Evolutionary conservation across 2,329 filamentous ascomycete species (phyloP).

Genomic region (Cordyceps javanica): DNA sequence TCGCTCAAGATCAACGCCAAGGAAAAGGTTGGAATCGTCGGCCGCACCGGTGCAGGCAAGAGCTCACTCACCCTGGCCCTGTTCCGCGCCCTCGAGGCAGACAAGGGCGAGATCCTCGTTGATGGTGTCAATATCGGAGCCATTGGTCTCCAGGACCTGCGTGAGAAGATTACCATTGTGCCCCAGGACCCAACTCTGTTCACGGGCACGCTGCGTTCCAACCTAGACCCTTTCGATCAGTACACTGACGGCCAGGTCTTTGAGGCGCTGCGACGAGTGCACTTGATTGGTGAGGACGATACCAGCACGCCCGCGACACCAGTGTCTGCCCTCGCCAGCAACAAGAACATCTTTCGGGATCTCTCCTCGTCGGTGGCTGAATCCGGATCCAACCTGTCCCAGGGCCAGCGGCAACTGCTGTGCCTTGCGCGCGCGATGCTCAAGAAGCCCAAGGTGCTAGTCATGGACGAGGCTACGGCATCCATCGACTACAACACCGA

Average conservation of each 20-base stretch:
- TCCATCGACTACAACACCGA: constrained; percentile 97
- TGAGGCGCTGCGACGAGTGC: constrained; percentile 76
- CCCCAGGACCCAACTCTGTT: constrained; percentile 96
- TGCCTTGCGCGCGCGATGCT: constrained; percentile 90
- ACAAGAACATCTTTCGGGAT: constrained; percentile 88
- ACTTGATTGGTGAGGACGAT: constrained; percentile 66
- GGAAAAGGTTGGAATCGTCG: constrained; percentile 95
- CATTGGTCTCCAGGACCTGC: constrained; percentile 89
- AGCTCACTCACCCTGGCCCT: constrained; percentile 89
- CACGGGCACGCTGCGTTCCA: constrained; percentile 83
- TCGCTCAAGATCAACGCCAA: constrained; percentile 79
- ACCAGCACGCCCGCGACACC: constrained; percentile 23
- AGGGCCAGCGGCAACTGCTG: constrained; percentile 90
- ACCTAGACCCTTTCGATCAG: constrained; percentile 84
- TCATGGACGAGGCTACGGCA: constrained; percentile 98
- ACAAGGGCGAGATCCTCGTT: constrained; percentile 81
- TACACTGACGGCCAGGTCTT: constrained; percentile 92
- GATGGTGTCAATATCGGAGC: constrained; percentile 84
- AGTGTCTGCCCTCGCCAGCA: constrained; percentile 48
- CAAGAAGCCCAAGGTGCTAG: constrained; percentile 84
- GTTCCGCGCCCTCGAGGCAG: constrained; percentile 89
- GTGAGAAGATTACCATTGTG: constrained; percentile 93
- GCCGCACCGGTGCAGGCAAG: constrained; percentile 92
- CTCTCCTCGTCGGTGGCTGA: constrained; percentile 78
- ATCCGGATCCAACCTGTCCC: constrained; percentile 89